These are phyloP conservation scores for Quercus glauca DNA, from an alignment of 306 rosid species.

Conservation along the genomic window DNA sequence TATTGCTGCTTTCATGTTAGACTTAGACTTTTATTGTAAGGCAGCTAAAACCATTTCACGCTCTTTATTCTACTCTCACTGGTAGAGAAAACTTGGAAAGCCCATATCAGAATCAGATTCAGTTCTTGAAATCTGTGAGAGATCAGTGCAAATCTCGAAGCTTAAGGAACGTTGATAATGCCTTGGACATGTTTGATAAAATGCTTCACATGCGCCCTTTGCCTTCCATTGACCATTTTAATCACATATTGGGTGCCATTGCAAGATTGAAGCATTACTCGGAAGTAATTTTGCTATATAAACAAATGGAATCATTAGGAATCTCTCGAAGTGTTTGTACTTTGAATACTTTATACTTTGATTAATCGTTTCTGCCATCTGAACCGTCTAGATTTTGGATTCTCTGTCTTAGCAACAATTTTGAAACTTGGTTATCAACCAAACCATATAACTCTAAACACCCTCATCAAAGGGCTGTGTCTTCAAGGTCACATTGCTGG, in stretches of 20 bases:
- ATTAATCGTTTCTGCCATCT: constrained; percentile 36
- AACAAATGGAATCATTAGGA: constrained; percentile 23
- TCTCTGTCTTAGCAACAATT: constrained; percentile 34
- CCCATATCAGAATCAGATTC: not conserved
- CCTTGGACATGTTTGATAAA: constrained; percentile 20
- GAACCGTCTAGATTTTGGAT: constrained; percentile 22
- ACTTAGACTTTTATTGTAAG: no score
- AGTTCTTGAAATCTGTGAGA: constrained; percentile 27
- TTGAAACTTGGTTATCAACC: constrained; percentile 40
- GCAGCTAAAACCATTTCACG: no score
- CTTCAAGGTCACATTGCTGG: constrained; percentile 20
- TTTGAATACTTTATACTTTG: constrained; percentile 1
- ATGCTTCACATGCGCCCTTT: constrained; percentile 32
- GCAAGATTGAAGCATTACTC: constrained; percentile 7
- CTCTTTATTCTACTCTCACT: no score
- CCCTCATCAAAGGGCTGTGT: constrained; percentile 33
- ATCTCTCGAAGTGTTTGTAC: constrained; percentile 20
- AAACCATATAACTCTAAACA: constrained; percentile 22
- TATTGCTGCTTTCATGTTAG: no score
- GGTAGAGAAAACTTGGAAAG: no score
- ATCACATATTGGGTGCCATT: constrained; percentile 25
- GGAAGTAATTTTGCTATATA: constrained; percentile 22
- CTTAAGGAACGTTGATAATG: constrained; percentile 9
- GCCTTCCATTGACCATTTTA: constrained; percentile 34
- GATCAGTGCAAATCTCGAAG: constrained; percentile 20